phyloP scores from a whole-genome alignment of 352 stramenopile genomes.

The Discostella stelligera region DNA sequence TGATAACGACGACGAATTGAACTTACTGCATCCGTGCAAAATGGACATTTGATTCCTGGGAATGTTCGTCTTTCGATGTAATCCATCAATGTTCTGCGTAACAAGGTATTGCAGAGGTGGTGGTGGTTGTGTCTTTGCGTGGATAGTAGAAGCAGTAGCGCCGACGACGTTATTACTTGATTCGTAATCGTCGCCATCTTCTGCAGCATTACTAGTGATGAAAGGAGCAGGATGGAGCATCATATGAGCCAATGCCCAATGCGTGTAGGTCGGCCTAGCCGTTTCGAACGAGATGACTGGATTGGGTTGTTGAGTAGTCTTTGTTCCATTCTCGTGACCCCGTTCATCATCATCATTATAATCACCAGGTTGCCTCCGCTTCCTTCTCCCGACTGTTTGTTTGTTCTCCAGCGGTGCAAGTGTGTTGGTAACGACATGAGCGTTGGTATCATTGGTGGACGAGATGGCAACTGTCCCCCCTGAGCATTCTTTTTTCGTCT shows the following conservation, averaged over 20 bases:
- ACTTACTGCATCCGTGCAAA: constrained; percentile 75
- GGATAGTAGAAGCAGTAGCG: constrained; percentile 2
- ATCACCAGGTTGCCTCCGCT: constrained; percentile 1
- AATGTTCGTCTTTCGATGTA: constrained; percentile 76
- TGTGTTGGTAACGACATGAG: neutral
- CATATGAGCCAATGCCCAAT: constrained; percentile 68
- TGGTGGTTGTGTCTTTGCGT: neutral
- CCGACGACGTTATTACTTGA: neutral
- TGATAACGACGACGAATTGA: neutral
- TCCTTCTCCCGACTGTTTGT: neutral
- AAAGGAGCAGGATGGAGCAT: constrained; percentile 28
- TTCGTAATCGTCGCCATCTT: constrained; percentile 18
- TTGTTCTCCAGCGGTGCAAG: neutral
- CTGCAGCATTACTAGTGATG: neutral
- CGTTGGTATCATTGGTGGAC: neutral
- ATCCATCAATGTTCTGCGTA: constrained; percentile 85
- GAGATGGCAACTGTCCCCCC: neutral
- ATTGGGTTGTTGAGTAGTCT: constrained; percentile 9
- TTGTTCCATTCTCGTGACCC: neutral
- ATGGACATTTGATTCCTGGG: constrained; percentile 58
- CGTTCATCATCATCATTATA: neutral
- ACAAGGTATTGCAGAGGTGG: constrained; percentile 50
- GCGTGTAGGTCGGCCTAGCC: constrained; percentile 71
- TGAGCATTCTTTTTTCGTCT: constrained; percentile 21
- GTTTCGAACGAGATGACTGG: constrained; percentile 50